phyloP scores from a whole-genome alignment of 768 basidiomycete genomes.

The Amanita fuliginea region DNA sequence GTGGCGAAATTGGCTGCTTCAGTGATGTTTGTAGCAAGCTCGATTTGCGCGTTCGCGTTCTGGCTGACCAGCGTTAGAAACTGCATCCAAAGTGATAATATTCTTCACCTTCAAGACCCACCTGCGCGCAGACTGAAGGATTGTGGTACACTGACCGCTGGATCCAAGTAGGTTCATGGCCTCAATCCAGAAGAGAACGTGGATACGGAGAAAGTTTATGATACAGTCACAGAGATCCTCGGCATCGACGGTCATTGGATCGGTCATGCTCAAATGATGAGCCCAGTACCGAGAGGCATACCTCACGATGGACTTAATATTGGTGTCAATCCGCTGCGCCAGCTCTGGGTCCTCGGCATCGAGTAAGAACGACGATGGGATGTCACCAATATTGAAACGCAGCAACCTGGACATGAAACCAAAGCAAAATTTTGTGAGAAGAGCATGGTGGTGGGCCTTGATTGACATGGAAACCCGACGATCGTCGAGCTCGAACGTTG shows the following conservation, averaged over 20 bases:
- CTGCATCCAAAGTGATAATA: not conserved
- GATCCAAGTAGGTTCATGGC: too few species aligned
- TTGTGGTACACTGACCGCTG: too few species aligned
- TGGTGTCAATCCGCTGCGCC: not conserved
- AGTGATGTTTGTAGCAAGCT: not conserved
- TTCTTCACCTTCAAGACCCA: not conserved
- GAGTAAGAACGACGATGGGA: not conserved
- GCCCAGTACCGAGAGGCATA: not conserved
- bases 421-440: conserved; percentile 11
- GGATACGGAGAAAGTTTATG: too few species aligned
- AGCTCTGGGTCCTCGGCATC: not conserved
- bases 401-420: conserved; percentile 10
- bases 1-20: conserved; percentile 9
- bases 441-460: conserved; percentile 5
- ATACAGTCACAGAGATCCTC: conserved; percentile 3
- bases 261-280: not conserved
- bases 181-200: too few species aligned
- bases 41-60: not conserved
- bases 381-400: not conserved
- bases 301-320: not conserved
- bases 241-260: not conserved
- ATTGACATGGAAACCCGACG: conserved; percentile 7
- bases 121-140: too few species aligned
- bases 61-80: not conserved
- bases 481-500: conserved; percentile 1